These are phyloP conservation scores for Mytilinidion resinicola DNA, from an alignment of 495 filamentous ascomycete genomes.

Conservation along the genomic window DNA sequence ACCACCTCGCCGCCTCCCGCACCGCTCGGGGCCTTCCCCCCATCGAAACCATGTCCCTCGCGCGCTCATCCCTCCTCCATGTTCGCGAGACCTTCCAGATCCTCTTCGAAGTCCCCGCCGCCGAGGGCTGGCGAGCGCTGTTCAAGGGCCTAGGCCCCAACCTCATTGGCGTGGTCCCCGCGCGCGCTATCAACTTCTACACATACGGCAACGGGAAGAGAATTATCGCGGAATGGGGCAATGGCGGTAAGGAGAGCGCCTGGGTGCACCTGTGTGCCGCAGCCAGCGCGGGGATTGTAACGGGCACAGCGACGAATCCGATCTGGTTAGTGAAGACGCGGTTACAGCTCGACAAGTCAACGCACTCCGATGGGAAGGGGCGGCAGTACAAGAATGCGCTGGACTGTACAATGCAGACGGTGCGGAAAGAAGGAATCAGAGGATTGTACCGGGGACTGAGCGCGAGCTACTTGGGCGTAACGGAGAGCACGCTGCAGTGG, in stretches of 20 bases:
- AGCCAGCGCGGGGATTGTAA: conserved; percentile 67
- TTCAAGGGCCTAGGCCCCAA: conserved; percentile 89
- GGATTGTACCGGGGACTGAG: conserved; percentile 82
- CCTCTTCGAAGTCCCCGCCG: conserved; percentile 63
- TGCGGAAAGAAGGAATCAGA: conserved; percentile 67
- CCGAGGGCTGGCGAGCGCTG: conserved; percentile 74
- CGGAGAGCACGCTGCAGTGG: conserved; percentile 82
- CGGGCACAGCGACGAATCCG: conserved; percentile 81
- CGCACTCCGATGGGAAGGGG: conserved; percentile 47
- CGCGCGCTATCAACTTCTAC: conserved; percentile 82
- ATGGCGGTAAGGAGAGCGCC: conserved; percentile 57
- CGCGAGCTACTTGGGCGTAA: conserved; percentile 79
- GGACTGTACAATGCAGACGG: conserved; percentile 71
- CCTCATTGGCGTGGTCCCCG: conserved; percentile 79
- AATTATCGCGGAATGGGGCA: conserved; percentile 60
- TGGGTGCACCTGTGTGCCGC: conserved; percentile 70
- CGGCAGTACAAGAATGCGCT: conserved; percentile 74
- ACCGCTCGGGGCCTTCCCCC: conserved; percentile 43
- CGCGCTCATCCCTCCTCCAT: conserved; percentile 50
- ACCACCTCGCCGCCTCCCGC: conserved; percentile 49
- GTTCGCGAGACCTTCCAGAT: conserved; percentile 77
- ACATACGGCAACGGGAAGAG: conserved; percentile 84
- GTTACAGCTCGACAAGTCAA: conserved; percentile 74
- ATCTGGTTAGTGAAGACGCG: conserved; percentile 92
- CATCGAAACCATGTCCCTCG: conserved; percentile 41